A percentile compares a stretch with the other conserved stretches of the same genome.
phyloP scores from a whole-genome alignment of 805 yeast species.

The Candida schatavii region DNA sequence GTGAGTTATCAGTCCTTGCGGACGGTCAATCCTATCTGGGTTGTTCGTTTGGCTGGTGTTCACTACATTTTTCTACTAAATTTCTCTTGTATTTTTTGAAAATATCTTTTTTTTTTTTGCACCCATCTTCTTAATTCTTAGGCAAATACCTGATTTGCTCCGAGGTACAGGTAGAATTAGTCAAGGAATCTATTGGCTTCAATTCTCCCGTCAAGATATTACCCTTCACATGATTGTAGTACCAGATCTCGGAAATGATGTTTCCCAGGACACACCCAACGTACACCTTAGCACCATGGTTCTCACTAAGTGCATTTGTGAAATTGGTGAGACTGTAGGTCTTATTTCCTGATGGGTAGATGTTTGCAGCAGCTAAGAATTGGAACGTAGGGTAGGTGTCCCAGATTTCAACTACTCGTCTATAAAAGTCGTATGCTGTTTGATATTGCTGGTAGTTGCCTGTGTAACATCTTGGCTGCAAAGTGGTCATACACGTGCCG shows the following conservation, averaged over 20 bases:
- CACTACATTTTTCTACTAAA: slow-evolving; percentile 13
- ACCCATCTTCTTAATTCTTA: slow-evolving; percentile 31
- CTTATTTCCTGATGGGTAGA: slow-evolving; percentile 57
- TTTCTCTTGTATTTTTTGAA: not conserved
- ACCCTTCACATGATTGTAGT: slow-evolving; percentile 73
- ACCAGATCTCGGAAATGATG: slow-evolving; percentile 69
- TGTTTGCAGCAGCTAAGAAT: slow-evolving; percentile 65
- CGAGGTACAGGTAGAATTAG: slow-evolving; percentile 59
- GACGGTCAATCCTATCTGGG: slow-evolving; percentile 9
- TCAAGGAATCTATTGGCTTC: slow-evolving; percentile 55
- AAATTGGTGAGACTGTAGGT: slow-evolving; percentile 60
- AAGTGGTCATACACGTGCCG: slow-evolving; percentile 85
- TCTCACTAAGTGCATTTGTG: slow-evolving; percentile 46
- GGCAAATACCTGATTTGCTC: slow-evolving; percentile 65
- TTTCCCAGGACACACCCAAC: slow-evolving; percentile 53
- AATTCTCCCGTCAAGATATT: slow-evolving; percentile 63
- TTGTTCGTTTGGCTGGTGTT: slow-evolving; percentile 8
- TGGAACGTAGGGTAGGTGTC: slow-evolving; percentile 62
- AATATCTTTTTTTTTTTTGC: not conserved
- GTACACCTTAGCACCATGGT: slow-evolving; percentile 55
- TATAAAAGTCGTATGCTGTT: slow-evolving; percentile 69
- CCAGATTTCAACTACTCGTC: slow-evolving; percentile 56
- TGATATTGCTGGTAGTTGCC: slow-evolving; percentile 24
- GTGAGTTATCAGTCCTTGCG: slow-evolving; percentile 26
- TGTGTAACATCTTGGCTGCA: slow-evolving; percentile 69